Percentiles rank a stretch among this genome's conserved stretches.
phyloP scores from a whole-genome alignment of 495 filamentous ascomycete genomes.

The Chaetomium fimeti region DNA sequence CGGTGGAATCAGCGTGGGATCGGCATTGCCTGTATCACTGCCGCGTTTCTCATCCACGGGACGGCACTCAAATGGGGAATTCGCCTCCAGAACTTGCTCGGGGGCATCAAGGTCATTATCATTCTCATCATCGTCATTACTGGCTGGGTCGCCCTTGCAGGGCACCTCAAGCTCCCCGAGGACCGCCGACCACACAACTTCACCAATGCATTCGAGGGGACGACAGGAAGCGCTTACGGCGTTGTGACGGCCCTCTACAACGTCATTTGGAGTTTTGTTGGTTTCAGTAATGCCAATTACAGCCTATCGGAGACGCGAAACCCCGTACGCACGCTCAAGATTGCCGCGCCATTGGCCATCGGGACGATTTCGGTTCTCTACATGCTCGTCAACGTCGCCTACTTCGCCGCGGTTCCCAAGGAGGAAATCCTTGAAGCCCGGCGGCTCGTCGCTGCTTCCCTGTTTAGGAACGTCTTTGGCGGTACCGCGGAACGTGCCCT shows the following conservation, averaged over 20 bases:
- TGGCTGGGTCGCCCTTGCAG: constrained; percentile 63
- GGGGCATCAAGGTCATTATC: constrained; percentile 65
- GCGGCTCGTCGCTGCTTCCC: constrained; percentile 59
- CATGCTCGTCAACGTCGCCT: constrained; percentile 69
- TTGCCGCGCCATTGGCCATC: constrained; percentile 63
- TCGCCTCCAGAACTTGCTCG: constrained; percentile 63
- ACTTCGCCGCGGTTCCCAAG: constrained; percentile 66
- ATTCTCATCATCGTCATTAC: constrained; percentile 64
- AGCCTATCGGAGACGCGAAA: constrained; percentile 62
- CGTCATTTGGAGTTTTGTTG: constrained; percentile 67
- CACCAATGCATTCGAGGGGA: constrained; percentile 61
- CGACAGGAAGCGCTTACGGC: constrained; percentile 56
- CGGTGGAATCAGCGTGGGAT: constrained; percentile 69
- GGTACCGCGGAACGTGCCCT: constrained; percentile 56
- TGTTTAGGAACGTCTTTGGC: constrained; percentile 69
- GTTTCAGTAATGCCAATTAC: constrained; percentile 63
- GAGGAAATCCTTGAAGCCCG: constrained; percentile 60
- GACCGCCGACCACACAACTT: constrained; percentile 60
- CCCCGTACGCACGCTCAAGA: constrained; percentile 60
- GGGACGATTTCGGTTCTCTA: constrained; percentile 61
- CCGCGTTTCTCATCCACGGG: constrained; percentile 60
- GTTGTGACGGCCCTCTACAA: constrained; percentile 64
- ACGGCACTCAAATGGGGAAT: constrained; percentile 66
- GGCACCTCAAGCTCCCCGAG: constrained; percentile 50
- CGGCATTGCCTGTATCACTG: constrained; percentile 63